phyloP scores from a whole-genome alignment of 2,329 filamentous ascomycete species.

The Sarocladiaceae sp. region DNA sequence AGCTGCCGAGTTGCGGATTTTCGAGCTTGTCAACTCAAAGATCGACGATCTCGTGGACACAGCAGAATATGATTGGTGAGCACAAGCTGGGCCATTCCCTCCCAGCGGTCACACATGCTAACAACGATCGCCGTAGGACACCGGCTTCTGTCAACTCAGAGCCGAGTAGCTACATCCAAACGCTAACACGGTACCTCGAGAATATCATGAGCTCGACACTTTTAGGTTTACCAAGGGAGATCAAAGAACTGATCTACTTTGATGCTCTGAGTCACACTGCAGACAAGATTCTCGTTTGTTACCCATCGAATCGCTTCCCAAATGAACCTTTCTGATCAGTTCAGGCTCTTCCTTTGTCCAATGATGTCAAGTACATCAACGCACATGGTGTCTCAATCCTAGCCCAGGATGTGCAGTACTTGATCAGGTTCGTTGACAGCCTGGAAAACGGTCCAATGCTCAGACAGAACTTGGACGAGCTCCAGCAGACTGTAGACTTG shows the following conservation, averaged over 20 bases:
- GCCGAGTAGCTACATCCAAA: conserved; percentile 92
- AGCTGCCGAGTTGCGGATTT: conserved; percentile 93
- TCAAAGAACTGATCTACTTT: conserved; percentile 97
- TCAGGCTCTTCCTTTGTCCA: conserved; percentile 71
- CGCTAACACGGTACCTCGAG: conserved; percentile 83
- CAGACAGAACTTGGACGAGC: conserved; percentile 82
- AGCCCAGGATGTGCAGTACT: conserved; percentile 76
- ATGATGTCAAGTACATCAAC: conserved; percentile 80
- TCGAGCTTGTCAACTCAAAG: conserved; percentile 97
- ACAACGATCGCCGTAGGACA: conserved; percentile 32
- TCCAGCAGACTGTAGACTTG: conserved; percentile 86
- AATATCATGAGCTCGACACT: conserved; percentile 97
- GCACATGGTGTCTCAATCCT: conserved; percentile 78
- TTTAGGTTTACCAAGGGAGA: conserved; percentile 86
- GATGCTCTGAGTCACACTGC: conserved; percentile 90
- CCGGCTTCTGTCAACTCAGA: conserved; percentile 58
- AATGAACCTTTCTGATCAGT: background rate
- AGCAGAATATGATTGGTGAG: conserved; percentile 90
- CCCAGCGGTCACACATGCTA: conserved; percentile 13
- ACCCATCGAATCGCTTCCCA: background rate
- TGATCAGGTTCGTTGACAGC: conserved; percentile 80
- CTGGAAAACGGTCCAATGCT: conserved; percentile 84
- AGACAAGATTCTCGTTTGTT: conserved; percentile 68
- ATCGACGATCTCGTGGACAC: conserved; percentile 97
- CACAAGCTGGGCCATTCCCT: background rate